Percentiles rank a stretch among this genome's conserved stretches.
These are phyloP conservation scores for Pelargonium myrrhifolium DNA, from an alignment of 441 rosid species.

Conservation along the genomic window DNA sequence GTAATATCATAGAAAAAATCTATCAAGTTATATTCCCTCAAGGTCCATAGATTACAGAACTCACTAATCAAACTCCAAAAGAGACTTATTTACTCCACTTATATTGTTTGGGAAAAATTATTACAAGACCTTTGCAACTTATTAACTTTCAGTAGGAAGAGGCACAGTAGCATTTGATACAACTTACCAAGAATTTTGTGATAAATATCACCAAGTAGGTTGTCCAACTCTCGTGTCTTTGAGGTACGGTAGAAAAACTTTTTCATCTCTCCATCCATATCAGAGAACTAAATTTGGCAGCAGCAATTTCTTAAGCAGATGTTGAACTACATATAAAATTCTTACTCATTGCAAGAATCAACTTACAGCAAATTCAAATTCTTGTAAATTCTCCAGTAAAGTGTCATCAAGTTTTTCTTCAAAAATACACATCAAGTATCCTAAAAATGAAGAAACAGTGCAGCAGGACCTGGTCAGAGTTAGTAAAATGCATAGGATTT, in stretches of 20 bases:
- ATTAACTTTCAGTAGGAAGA: background rate
- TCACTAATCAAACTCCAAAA: constrained; percentile 13
- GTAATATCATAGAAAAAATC: constrained; percentile 2
- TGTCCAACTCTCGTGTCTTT: constrained; percentile 84
- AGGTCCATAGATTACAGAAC: background rate
- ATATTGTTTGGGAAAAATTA: constrained; percentile 15
- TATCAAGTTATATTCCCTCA: constrained; percentile 5
- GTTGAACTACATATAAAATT: constrained; percentile 8
- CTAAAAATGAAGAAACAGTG: constrained; percentile 33
- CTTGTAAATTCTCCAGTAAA: constrained; percentile 41
- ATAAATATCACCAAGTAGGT: constrained; percentile 88
- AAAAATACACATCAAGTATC: constrained; percentile 82
- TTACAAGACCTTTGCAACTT: background rate
- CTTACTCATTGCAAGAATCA: constrained; percentile 17
- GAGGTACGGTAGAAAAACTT: constrained; percentile 80
- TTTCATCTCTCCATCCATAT: constrained; percentile 63
- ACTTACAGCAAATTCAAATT: constrained; percentile 72
- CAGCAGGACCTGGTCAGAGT: constrained; percentile 6
- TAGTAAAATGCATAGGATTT: background rate
- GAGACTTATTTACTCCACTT: background rate
- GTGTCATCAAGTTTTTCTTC: constrained; percentile 63
- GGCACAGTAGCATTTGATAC: constrained; percentile 10
- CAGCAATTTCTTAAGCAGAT: constrained; percentile 17
- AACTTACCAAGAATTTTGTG: constrained; percentile 79
- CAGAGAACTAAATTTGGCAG: constrained; percentile 53